Evolutionary conservation across 139 green algal genomes (phyloP), one percentile per base, ranked within the genome.

Genomic region (Spirogloea muscicola): DNA sequence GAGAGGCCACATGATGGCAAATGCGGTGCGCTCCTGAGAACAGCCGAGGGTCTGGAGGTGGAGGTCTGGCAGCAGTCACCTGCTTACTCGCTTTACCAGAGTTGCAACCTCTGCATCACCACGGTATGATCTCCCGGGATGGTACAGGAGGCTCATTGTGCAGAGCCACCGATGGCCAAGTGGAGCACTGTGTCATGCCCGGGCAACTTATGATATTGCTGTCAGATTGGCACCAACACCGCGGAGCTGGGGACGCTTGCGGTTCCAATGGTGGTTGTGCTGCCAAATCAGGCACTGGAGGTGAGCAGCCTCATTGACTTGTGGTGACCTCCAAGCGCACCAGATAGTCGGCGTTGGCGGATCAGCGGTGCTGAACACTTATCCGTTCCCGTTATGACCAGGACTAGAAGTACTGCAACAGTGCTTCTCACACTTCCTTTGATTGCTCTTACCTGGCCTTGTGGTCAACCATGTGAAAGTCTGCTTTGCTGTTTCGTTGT

Each of bases 211-310:
- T 55, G n/a, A 55, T 55, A 55, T 55, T 21, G 13, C 33, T 77
- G 36, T 18, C 74, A 82, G 74, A 65, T 82, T 34, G 79, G 79
- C 41, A 85, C 79, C 40, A 85, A 85, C 52, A 85, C 79, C 9
- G 79, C 79, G 10, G 79, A 85, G 77, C 55, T 85, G 27, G 79
- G 52, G 36, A 44, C 52, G 27, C 52, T 85, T 42, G 79, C 66
- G 9, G 77, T 82, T 21, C 79, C 79, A 34, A 85, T 85, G 79
- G 49, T 84, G 42, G 76, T 84, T 10, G 34, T 80, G 5, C 70
- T 84, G 7, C 76, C 76, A 16, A 81, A 60, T 5, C 70, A 76
- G 2, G 36, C 40, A 2, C 39, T 84, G n/a, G 69, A 84, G 69
- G 76, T 81, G 34, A n/a, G n/a, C n/a, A n/a, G n/a, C n/a, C n/a